Evolutionary conservation across 495 filamentous ascomycete genomes (phyloP), one percentile per base, ranked within the genome.

Genomic region (Penicillium goetzii): DNA sequence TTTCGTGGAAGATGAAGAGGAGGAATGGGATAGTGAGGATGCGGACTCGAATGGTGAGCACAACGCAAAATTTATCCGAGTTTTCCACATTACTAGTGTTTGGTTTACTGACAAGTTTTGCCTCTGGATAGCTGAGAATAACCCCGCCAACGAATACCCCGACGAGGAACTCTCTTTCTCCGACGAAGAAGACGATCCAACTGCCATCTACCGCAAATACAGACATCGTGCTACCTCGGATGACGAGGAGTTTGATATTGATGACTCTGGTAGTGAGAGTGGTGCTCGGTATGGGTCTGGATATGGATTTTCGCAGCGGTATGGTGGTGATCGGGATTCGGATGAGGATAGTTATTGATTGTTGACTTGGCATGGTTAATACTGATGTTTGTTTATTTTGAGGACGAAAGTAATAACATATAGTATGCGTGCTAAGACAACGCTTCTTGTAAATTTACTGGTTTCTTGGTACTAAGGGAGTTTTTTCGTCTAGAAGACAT

Each of bases 111-210:
- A 59, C 56, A 23, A 23, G 9, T 12, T 47, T 1, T 11, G 4
- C 15, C 7, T 12, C 23, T n/a, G 17, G 43, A 63, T 70, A 85
- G 87, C 87, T 17, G 87, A 90, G 66, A 84, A 86, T 63, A 86
- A 84, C 67, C 86, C 87, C 52, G 86, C 81, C 57, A 87, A 87
- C 61, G 87, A 90, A 61, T 90, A 90, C 63, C 87, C 87, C 0
- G 87, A 90, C 55, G 87, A 90, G 54, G 87, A 90, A 57, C 66
- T 88, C 7, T 83, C 78, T 12, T 81, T 78, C 25, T 82, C 84
- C 26, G 86, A 88, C 56, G 85, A 89, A 59, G 76, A 76, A 32
- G 83, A 81, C 53, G 73, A 79, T 45, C 75, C 78, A 17, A 72
- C 82, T 25, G 84, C 86, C 58, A 75, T 80, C 28, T 84, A 83